Percentiles rank a stretch among this genome's conserved stretches.
Evolutionary conservation across 2,329 filamentous ascomycete genomes (phyloP).

Genomic region (Diaporthe citri): DNA sequence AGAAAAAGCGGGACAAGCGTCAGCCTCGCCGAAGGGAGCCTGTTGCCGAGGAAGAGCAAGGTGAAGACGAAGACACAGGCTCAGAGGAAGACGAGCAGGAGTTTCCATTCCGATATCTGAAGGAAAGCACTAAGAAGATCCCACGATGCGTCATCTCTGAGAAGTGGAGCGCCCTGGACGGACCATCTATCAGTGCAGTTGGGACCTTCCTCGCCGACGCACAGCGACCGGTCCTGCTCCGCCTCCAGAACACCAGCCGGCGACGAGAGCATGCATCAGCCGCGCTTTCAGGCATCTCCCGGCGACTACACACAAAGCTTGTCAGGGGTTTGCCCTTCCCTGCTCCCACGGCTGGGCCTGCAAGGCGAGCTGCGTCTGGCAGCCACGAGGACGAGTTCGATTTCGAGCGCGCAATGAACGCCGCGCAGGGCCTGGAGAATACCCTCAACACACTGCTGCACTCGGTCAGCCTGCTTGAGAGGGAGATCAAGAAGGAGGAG

Average conservation of each 20-base stretch:
- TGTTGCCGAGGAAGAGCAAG: constrained; percentile 19
- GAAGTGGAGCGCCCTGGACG: constrained; percentile 74
- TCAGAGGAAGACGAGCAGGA: constrained; percentile 41
- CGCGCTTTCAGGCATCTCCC: constrained; percentile 67
- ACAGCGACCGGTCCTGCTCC: constrained; percentile 72
- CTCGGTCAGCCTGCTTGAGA: constrained; percentile 69
- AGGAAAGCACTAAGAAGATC: constrained; percentile 64
- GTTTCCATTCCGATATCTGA: constrained; percentile 63
- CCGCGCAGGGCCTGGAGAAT: constrained; percentile 67
- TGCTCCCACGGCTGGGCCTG: constrained; percentile 53
- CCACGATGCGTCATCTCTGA: constrained; percentile 75
- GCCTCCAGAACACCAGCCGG: constrained; percentile 62
- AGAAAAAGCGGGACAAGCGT: background rate
- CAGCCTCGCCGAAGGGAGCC: background rate
- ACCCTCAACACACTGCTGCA: constrained; percentile 74
- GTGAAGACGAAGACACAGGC: background rate
- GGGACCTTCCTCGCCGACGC: constrained; percentile 68
- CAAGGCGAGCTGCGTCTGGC: constrained; percentile 49
- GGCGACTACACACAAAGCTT: constrained; percentile 69
- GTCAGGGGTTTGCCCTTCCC: constrained; percentile 75
- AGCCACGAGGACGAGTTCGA: constrained; percentile 72
- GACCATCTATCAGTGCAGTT: constrained; percentile 67
- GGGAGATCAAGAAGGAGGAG: constrained; percentile 70
- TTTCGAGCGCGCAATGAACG: constrained; percentile 73
- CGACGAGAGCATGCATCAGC: constrained; percentile 66